These are phyloP conservation scores for Reticulascus tulasneorum DNA, from an alignment of 2,329 filamentous ascomycete species.

Conservation along the genomic window DNA sequence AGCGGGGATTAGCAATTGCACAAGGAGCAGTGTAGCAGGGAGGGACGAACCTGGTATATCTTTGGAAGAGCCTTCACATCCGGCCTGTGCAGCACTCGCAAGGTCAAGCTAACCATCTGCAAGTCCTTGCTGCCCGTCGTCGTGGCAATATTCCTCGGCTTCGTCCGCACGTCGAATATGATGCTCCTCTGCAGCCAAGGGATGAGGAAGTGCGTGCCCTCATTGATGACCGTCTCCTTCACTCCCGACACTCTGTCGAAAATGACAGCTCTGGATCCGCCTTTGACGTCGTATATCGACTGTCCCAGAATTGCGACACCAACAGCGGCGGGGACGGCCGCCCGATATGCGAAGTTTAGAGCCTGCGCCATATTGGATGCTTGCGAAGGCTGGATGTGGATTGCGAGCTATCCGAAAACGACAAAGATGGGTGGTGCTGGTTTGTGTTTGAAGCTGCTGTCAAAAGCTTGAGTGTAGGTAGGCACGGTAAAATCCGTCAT, in stretches of 20 bases:
- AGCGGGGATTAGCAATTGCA: slow-evolving; percentile 6
- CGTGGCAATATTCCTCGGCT: slow-evolving; percentile 94
- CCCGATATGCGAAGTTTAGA: slow-evolving; percentile 60
- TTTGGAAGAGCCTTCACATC: slow-evolving; percentile 90
- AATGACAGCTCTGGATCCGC: slow-evolving; percentile 92
- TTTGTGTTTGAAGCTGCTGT: too few species aligned
- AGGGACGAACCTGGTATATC: slow-evolving; percentile 83
- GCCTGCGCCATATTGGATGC: slow-evolving; percentile 45
- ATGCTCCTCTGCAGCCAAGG: slow-evolving; percentile 95
- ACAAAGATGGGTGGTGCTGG: too few species aligned
- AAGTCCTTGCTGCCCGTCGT: slow-evolving; percentile 98
- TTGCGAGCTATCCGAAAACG: slow-evolving; percentile 11
- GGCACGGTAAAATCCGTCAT: slow-evolving; percentile 12
- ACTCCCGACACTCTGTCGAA: slow-evolving; percentile 93
- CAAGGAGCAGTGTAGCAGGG: neutral
- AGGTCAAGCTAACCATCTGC: slow-evolving; percentile 98
- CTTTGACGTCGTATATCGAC: slow-evolving; percentile 94
- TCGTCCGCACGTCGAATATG: slow-evolving; percentile 94
- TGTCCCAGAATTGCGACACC: slow-evolving; percentile 66
- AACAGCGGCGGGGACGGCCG: slow-evolving; percentile 69
- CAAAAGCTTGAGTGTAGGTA: slow-evolving; percentile 11
- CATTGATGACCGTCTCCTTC: slow-evolving; percentile 86
- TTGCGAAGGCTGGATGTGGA: too few species aligned
- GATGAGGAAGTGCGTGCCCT: slow-evolving; percentile 94
- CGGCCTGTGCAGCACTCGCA: slow-evolving; percentile 90